Evolutionary conservation across 2,329 filamentous ascomycete species (phyloP).

Genomic region (Colletotrichum sp.): DNA sequence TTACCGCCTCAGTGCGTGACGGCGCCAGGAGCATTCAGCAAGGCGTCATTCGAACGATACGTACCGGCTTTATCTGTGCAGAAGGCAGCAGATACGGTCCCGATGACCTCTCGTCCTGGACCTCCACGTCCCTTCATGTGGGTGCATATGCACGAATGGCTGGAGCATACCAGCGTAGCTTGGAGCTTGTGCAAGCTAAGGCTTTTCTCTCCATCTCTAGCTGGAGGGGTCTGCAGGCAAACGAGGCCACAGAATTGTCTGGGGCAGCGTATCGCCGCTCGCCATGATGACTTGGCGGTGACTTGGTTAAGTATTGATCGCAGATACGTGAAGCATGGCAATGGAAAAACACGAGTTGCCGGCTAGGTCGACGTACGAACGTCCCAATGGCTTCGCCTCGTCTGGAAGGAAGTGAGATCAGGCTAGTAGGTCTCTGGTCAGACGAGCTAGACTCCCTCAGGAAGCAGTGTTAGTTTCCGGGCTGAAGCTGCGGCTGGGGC

Average conservation of each 20-base stretch:
- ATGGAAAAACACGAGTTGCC: not conserved
- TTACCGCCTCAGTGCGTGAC: not conserved
- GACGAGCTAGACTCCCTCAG: not conserved
- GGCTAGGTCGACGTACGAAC: not conserved
- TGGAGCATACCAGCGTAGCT: not conserved
- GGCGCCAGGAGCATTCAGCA: not conserved
- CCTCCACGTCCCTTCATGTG: conserved; percentile 4
- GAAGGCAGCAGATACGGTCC: not conserved
- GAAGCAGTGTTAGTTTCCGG: not conserved
- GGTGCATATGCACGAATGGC: conserved; percentile 17
- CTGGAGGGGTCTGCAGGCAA: not conserved
- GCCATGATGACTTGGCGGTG: not conserved
- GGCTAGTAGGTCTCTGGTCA: not conserved
- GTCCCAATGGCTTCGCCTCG: not conserved
- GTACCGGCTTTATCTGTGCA: not conserved
- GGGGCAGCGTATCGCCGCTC: not conserved
- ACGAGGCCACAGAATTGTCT: not conserved
- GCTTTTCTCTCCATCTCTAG: not conserved
- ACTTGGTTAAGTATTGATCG: not conserved
- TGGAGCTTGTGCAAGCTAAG: conserved; percentile 12
- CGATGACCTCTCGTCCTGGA: not conserved
- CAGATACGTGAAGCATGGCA: not conserved
- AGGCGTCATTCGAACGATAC: conserved; percentile 6
- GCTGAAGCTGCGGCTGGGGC: not conserved
- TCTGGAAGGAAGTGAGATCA: not conserved